These are phyloP conservation scores for Penicillium decumbens DNA, from an alignment of 2,329 filamentous ascomycete genomes.

Conservation along the genomic window DNA sequence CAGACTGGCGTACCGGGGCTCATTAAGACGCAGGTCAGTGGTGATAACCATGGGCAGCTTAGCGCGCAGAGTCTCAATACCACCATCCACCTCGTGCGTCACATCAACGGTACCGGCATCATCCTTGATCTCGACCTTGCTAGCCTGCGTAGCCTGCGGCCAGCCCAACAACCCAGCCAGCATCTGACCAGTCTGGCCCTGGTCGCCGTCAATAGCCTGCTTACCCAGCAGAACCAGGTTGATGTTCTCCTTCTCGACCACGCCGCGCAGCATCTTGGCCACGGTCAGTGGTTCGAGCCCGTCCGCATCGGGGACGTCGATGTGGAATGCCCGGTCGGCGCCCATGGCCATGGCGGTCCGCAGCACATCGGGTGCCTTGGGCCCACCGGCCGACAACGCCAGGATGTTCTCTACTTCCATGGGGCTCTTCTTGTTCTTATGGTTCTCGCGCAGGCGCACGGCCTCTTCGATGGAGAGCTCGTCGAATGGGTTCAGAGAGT, in stretches of 20 bases:
- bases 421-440: slow-evolving; percentile 51
- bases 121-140: slow-evolving; percentile 69
- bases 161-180: slow-evolving; percentile 86
- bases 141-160: slow-evolving; percentile 92
- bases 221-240: slow-evolving; percentile 94
- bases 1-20: slow-evolving; percentile 89
- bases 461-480: slow-evolving; percentile 97
- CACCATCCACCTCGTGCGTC: slow-evolving; percentile 89
- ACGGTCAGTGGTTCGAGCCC: slow-evolving; percentile 80
- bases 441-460: slow-evolving; percentile 83
- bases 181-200: slow-evolving; percentile 96
- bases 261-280: slow-evolving; percentile 78
- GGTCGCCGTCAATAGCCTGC: slow-evolving; percentile 97
- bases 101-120: slow-evolving; percentile 68
- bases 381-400: slow-evolving; percentile 78
- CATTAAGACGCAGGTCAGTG: slow-evolving; percentile 88
- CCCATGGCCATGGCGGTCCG: slow-evolving; percentile 99
- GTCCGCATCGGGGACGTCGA: slow-evolving; percentile 70
- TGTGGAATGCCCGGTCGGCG: slow-evolving; percentile 84
- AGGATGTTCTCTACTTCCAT: slow-evolving; percentile 85
- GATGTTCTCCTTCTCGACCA: slow-evolving; percentile 76
- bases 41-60: slow-evolving; percentile 91
- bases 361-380: slow-evolving; percentile 82
- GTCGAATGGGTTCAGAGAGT: slow-evolving; percentile 99
- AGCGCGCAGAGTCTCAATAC: slow-evolving; percentile 79